A percentile compares a stretch with the other conserved stretches of the same genome.
Evolutionary conservation across 306 rosid genomes (phyloP).

Genomic region (Nissolia schottii): DNA sequence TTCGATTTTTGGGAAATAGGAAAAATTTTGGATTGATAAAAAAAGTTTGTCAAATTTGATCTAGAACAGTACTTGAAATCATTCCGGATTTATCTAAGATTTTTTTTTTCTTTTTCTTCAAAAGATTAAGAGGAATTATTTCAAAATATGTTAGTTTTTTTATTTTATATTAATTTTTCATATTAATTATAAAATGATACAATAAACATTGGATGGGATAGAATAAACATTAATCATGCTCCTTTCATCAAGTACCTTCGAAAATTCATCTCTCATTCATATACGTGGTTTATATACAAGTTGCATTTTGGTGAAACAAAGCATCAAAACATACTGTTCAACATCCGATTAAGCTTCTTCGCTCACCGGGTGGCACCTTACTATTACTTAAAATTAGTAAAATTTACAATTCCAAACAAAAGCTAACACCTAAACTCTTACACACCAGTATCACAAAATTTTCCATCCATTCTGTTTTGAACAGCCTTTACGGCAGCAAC

Average conservation of each 20-base stretch:
- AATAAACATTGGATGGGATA: too few species aligned
- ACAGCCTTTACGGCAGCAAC: conserved; percentile 95
- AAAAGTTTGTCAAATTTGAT: too few species aligned
- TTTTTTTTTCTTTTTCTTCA: too few species aligned
- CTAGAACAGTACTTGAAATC: too few species aligned
- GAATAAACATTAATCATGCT: too few species aligned
- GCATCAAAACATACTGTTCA: conserved; percentile 38
- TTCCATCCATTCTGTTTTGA: conserved; percentile 76
- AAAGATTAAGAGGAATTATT: too few species aligned
- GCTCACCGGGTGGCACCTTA: conserved; percentile 49
- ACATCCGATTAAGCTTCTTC: conserved; percentile 56
- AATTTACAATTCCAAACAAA: conserved; percentile 49
- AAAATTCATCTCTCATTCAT: conserved; percentile 44
- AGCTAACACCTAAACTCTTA: conserved; percentile 33
- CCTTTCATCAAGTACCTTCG: conserved; percentile 6
- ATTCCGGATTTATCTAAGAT: too few species aligned
- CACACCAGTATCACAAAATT: conserved; percentile 59
- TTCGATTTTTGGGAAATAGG: too few species aligned
- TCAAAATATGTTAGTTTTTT: too few species aligned
- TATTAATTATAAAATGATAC: too few species aligned
- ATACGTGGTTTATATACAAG: conserved; percentile 59
- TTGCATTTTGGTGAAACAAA: conserved; percentile 42
- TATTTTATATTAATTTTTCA: too few species aligned
- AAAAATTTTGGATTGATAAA: too few species aligned
- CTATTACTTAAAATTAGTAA: conserved; percentile 40